Evolutionary conservation across 441 rosid species (phyloP).

Genomic region (Gossypium lobatum): DNA sequence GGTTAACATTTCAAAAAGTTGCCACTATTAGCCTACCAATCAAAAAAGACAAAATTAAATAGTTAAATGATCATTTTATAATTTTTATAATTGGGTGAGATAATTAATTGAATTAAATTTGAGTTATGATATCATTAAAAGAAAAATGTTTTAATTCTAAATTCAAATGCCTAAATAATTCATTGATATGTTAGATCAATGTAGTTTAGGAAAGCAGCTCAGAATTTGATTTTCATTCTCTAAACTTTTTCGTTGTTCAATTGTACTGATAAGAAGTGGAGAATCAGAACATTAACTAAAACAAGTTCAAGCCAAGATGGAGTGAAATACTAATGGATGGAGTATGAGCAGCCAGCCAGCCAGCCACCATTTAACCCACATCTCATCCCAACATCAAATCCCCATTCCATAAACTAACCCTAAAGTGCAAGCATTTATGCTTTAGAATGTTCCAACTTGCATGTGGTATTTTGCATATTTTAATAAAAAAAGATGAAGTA

Average conservation of each 20-base stretch:
- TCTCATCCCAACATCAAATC: constrained; percentile 22
- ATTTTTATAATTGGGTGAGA: no score
- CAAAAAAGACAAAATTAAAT: no score
- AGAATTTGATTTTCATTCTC: not conserved
- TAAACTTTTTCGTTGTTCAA: not conserved
- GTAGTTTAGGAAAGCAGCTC: not conserved
- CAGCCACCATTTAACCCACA: constrained; percentile 14
- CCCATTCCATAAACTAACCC: constrained; percentile 13
- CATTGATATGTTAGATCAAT: not conserved
- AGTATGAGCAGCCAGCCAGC: constrained; percentile 24
- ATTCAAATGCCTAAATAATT: not conserved
- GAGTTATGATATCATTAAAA: no score
- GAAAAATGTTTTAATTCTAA: not conserved
- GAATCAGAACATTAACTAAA: constrained; percentile 34
- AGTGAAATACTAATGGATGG: constrained; percentile 15
- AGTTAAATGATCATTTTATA: no score
- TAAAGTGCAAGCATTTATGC: constrained; percentile 41
- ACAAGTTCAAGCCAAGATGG: constrained; percentile 18
- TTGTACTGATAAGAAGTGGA: constrained; percentile 23
- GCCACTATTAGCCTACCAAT: no score
- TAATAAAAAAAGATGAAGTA: constrained; percentile 26
- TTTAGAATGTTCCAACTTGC: constrained; percentile 55
- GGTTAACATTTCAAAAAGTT: no score
- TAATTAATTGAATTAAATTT: not conserved
- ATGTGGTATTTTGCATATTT: constrained; percentile 34